These are phyloP conservation scores for Globisporangium radiosum DNA, from an alignment of 352 stramenopile species.

Conservation along the genomic window DNA sequence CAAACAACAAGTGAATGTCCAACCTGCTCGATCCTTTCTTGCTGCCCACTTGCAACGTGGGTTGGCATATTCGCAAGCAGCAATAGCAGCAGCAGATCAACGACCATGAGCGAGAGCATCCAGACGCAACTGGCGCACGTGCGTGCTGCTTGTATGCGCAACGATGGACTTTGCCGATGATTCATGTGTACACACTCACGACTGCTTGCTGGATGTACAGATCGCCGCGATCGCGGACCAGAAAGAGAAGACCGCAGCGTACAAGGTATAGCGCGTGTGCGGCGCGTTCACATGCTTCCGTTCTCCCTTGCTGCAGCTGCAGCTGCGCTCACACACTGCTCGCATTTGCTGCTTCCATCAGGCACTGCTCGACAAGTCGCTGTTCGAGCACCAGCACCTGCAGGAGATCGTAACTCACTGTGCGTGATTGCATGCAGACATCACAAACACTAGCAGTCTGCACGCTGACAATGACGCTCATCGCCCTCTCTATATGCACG, in stretches of 20 bases:
- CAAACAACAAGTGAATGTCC: too few relatives aligned
- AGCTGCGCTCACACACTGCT: slow-evolving; percentile 6
- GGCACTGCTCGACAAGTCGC: slow-evolving; percentile 41
- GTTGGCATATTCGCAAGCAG: too few relatives aligned
- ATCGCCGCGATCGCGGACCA: slow-evolving; percentile 62
- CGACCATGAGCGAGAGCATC: slow-evolving; percentile 20
- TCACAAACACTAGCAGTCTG: too few relatives aligned
- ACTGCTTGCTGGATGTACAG: slow-evolving; percentile 17
- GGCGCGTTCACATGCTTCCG: background rate
- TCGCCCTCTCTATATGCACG: background rate
- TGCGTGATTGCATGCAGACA: slow-evolving; percentile 12
- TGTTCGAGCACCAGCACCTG: slow-evolving; percentile 35
- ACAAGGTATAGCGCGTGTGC: slow-evolving; percentile 41
- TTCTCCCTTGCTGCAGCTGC: background rate
- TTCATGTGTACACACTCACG: too few relatives aligned
- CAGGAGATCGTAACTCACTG: slow-evolving; percentile 63
- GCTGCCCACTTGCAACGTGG: too few relatives aligned
- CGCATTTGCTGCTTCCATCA: background rate
- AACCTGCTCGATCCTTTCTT: too few relatives aligned
- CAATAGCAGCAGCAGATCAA: slow-evolving; percentile 4
- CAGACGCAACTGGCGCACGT: slow-evolving; percentile 42
- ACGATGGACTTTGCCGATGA: background rate
- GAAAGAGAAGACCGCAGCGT: slow-evolving; percentile 66
- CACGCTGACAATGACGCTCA: too few relatives aligned
- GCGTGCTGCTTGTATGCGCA: slow-evolving; percentile 12